Base-by-base conservation (phyloP, 257 asterid genomes). In the Ilex asprella region DNA sequence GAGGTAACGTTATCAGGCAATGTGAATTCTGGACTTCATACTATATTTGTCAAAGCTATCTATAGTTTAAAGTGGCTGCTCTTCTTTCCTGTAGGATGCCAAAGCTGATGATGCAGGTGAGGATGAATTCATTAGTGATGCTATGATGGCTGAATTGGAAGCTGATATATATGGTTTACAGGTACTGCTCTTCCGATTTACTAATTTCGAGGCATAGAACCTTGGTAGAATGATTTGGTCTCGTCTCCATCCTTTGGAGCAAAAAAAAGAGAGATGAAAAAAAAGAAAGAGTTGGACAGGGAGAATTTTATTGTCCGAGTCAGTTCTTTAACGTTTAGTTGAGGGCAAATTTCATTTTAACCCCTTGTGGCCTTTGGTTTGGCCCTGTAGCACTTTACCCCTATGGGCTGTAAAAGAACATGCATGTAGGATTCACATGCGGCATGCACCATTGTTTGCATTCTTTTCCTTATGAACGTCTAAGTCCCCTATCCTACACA, bases 61-160 rank as follows among this genome's bases (percentile, higher is more conserved):
- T 31, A 59, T 46, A 65, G 16, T 73, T 64, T 67, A 39, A 62
- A 44, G 43, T 62, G 56, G 43, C 60, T 73, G 63, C 70, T 60
- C 70, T 61, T 50, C 52, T 64, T 66, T 76, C 56, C 59, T 62
- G 79, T 77, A 86, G 91, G 79, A 78, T 62, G 77, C 53, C 62
- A 66, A 64, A 75, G 76, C 74, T 39, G 46, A 53, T 6, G 73
- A 73, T 12, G 75, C 72, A 39, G 69, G 39, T 32, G 71, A 72
- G 32, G 78, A 75, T 54, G 78, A 72, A 16, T 70, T 76, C 68
- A 77, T 87, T 58, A 81, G 84, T 70, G 94, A 87, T 82, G 91
- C 94, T 68, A 58, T 75, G 85, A 79, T 87, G 60, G 94, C 88
- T 75, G 95, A 87, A 77, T 74, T 84, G 79, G 95, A 87, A 70